Base-by-base conservation (phyloP, 345 rosid genomes). In the Lepidium sativum region DNA sequence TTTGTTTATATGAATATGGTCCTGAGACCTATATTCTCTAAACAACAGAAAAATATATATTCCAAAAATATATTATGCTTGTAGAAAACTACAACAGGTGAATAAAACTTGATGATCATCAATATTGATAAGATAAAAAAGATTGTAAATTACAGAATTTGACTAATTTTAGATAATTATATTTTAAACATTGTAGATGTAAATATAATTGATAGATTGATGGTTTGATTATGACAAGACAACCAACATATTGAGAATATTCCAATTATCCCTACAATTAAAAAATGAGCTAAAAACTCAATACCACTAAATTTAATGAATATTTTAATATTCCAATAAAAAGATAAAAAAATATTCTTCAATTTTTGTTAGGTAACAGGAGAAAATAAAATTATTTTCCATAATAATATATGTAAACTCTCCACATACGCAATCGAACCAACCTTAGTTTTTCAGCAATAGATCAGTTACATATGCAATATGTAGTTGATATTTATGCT, bases 141-240 rank as follows among this genome's bases (percentile, higher is more conserved):
- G 1, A 12, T 27, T 32, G 21, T 51, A 10, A 51, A 50, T n/a
- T 8, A 14, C 55, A 29, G 11, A 51, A 14, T 14, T 65, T 53
- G 15, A 32, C 17, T 29, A 17, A n/a, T 66, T 66, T 42, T 20
- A 6, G 16, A 6, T 38, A 14, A 20, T 42, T 45, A 25, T 4
- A 25, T 4, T 25, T 25, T 25, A 6, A n/a, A n/a, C n/a, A n/a
- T n/a, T n/a, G n/a, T 25, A 25, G 32, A 29, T 27, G 51, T 23
- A 38, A 18, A 17, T 16, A 17, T 38, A 59, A 9, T 39, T 59
- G 33, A 23, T 43, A 60, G 17, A 5, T 43, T 33, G 42, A 43
- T 34, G 61, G 61, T 34, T 52, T 61, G 68, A 61, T 27, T 53
- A 52, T 33, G 49, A 61, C 56, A 38, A 53, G 49, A 33, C 68